Conservation (phyloP, 345 rosid species). For the Populus deltoides region DNA sequence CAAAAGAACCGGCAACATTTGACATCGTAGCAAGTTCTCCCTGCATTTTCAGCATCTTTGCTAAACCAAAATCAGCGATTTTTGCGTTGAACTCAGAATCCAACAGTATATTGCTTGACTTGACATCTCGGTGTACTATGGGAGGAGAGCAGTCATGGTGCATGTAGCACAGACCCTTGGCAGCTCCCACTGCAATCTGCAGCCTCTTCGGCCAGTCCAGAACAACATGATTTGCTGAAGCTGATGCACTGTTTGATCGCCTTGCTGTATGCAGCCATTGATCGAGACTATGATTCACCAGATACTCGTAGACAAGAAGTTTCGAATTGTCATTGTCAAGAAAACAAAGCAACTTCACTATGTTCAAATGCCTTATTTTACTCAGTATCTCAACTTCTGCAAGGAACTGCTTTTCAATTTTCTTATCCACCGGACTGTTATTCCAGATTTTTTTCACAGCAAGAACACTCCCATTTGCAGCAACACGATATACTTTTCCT, state of each 20-base stretch:
- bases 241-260: neutral
- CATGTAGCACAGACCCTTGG: conserved; percentile 24
- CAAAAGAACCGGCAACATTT: conserved; percentile 17
- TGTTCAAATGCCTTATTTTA: conserved; percentile 25
- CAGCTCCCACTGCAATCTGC: conserved; percentile 22
- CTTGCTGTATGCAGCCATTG: conserved; percentile 16
- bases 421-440: conserved; percentile 8
- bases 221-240: neutral
- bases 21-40: conserved; percentile 13
- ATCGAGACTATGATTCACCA: conserved; percentile 22
- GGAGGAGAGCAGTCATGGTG: conserved; percentile 21
- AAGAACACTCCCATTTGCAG: neutral
- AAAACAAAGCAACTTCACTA: conserved; percentile 32
- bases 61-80: conserved; percentile 31
- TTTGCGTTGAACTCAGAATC: conserved; percentile 26
- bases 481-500: conserved; percentile 17
- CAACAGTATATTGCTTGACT: conserved; percentile 28
- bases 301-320: conserved; percentile 27
- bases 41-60: conserved; percentile 6
- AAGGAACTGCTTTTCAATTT: conserved; percentile 16
- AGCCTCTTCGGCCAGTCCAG: conserved; percentile 26
- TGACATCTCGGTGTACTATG: conserved; percentile 25
- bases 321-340: conserved; percentile 10
- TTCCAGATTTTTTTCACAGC: conserved; percentile 31
- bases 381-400: conserved; percentile 25